phyloP scores from a whole-genome alignment of 73 alveolate genomes.

The Symbiodinium natans region DNA sequence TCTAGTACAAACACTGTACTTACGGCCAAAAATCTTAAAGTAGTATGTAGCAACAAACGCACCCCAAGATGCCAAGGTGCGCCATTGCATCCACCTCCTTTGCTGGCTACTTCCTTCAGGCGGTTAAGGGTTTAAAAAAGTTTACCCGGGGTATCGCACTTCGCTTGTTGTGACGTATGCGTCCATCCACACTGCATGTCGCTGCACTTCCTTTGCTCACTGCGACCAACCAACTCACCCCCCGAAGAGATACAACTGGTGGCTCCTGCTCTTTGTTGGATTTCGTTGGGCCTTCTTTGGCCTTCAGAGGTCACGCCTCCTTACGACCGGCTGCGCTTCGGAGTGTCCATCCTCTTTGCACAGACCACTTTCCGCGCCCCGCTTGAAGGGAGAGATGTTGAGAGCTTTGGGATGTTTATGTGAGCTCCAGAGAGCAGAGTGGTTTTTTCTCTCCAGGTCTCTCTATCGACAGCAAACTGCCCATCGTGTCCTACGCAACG shows the following conservation, averaged over 20 bases:
- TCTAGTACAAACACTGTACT: no score
- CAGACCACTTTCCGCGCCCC: conserved; percentile 84
- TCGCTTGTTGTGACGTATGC: not conserved
- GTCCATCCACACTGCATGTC: not conserved
- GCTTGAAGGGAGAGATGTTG: not conserved
- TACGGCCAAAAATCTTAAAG: no score
- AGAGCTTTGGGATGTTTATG: not conserved
- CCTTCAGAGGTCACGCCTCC: conserved; percentile 43
- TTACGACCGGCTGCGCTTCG: conserved; percentile 79
- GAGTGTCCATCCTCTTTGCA: conserved; percentile 86
- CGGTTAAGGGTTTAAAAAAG: not conserved
- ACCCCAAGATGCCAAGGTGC: no score
- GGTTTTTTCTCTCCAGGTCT: conserved; percentile 8
- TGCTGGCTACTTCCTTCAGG: conserved; percentile 83
- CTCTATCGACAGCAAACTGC: conserved; percentile 91
- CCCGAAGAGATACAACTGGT: no score
- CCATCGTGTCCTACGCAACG: conserved; percentile 85
- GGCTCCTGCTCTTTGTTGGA: no score
- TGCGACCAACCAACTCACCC: no score
- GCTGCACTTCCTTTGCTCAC: no score
- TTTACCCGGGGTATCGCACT: no score
- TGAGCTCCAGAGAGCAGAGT: not conserved
- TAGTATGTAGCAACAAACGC: no score
- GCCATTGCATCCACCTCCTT: conserved; percentile 77
- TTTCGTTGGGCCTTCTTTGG: not conserved